These are phyloP conservation scores for Draba incana DNA, from an alignment of 345 rosid genomes.

Conservation along the genomic window DNA sequence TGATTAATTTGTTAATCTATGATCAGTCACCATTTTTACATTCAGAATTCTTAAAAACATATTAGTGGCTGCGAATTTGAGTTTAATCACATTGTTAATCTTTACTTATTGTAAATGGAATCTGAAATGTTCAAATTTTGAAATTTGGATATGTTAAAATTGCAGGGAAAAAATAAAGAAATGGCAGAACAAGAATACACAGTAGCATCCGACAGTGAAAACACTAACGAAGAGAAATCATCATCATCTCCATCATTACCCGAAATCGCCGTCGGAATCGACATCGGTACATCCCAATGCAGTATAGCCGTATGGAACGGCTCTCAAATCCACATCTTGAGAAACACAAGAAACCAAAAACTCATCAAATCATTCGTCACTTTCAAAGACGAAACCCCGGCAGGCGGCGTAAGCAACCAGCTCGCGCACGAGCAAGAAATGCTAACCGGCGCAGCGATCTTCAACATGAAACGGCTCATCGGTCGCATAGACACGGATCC, in stretches of 20 bases:
- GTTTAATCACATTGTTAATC: too few species aligned
- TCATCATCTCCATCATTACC: slow-evolving; percentile 54
- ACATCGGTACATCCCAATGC: slow-evolving; percentile 89
- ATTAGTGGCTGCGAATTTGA: too few species aligned
- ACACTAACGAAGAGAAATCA: slow-evolving; percentile 74
- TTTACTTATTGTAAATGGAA: too few species aligned
- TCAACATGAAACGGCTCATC: slow-evolving; percentile 89
- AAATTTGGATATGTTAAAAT: background rate
- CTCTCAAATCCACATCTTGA: slow-evolving; percentile 74
- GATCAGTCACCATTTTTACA: too few species aligned
- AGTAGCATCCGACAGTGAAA: slow-evolving; percentile 84
- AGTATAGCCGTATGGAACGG: slow-evolving; percentile 88
- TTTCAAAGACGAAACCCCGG: slow-evolving; percentile 73
- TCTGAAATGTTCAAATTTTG: slow-evolving; percentile 2
- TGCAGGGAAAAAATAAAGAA: slow-evolving; percentile 40
- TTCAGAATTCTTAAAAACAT: too few species aligned
- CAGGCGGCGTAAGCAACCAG: slow-evolving; percentile 79
- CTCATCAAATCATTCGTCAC: slow-evolving; percentile 75
- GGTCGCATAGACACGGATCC: slow-evolving; percentile 91
- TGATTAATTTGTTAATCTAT: background rate
- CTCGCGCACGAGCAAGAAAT: slow-evolving; percentile 75
- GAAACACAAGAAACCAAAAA: slow-evolving; percentile 75
- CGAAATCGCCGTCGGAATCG: slow-evolving; percentile 82
- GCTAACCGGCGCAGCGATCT: slow-evolving; percentile 78
- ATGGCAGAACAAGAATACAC: slow-evolving; percentile 83